phyloP scores from a whole-genome alignment of 2,329 filamentous ascomycete species.

The Fusarium chaquense region DNA sequence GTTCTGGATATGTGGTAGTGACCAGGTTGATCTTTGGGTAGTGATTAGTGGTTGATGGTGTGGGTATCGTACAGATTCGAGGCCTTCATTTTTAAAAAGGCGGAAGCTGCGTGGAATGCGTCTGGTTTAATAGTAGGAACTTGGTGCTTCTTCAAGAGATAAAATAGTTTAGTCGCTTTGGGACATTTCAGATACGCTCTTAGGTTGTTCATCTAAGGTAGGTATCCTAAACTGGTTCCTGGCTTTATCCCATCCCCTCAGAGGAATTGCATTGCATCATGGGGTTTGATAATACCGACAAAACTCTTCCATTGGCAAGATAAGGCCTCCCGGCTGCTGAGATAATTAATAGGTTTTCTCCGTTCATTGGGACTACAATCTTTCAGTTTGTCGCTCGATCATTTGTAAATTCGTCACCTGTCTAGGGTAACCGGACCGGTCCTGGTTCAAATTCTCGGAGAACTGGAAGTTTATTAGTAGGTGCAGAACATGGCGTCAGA shows the following conservation, averaged over 20 bases:
- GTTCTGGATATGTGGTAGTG: background rate
- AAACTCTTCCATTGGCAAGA: no score
- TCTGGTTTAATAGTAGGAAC: background rate
- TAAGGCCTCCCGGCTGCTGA: no score
- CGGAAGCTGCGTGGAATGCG: background rate
- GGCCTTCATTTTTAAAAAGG: background rate
- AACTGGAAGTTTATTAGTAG: constrained; percentile 26
- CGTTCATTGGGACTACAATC: background rate
- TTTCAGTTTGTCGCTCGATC: background rate
- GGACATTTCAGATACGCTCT: background rate
- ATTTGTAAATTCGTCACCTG: background rate
- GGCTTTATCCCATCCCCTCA: background rate
- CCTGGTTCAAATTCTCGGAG: constrained; percentile 3
- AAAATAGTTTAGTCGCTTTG: background rate
- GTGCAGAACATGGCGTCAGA: constrained; percentile 43
- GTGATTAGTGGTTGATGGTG: constrained; percentile 1
- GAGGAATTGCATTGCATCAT: background rate
- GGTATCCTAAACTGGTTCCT: background rate
- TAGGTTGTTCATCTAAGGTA: background rate
- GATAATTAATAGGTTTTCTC: background rate
- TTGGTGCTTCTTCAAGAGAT: background rate
- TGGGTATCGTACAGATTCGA: constrained; percentile 4
- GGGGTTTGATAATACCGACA: background rate
- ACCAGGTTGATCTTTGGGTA: background rate
- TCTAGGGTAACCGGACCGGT: constrained; percentile 39